Evolutionary conservation across 208 protist species (phyloP).

Genomic region (Trypanosoma scelopori): DNA sequence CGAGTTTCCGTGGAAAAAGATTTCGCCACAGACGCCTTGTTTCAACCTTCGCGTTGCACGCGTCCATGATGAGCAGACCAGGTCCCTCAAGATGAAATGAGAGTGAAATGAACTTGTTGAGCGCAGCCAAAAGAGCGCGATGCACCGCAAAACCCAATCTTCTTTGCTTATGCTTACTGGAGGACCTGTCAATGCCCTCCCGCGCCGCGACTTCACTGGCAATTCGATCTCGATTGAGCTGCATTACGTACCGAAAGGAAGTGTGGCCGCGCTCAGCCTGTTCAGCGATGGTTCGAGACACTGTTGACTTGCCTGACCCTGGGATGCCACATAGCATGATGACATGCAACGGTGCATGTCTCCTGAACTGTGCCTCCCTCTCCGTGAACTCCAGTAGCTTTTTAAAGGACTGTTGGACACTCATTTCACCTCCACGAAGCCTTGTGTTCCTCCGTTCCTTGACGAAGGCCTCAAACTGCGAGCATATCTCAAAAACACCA

Average conservation of each 20-base stretch:
- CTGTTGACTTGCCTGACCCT: slow-evolving; percentile 65
- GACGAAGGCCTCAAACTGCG: slow-evolving; percentile 41
- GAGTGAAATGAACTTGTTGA: slow-evolving; percentile 26
- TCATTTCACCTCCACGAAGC: slow-evolving; percentile 37
- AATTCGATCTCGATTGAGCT: slow-evolving; percentile 63
- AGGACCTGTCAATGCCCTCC: slow-evolving; percentile 36
- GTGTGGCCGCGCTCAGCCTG: slow-evolving; percentile 16
- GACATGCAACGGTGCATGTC: slow-evolving; percentile 39
- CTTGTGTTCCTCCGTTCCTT: slow-evolving; percentile 27
- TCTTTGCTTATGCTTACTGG: slow-evolving; percentile 79
- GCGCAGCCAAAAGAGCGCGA: slow-evolving; percentile 4
- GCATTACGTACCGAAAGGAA: slow-evolving; percentile 41
- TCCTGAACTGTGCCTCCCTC: slow-evolving; percentile 10
- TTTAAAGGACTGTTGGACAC: slow-evolving; percentile 41
- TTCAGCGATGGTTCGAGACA: slow-evolving; percentile 27
- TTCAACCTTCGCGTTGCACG: slow-evolving; percentile 56
- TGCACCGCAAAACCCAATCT: slow-evolving; percentile 28
- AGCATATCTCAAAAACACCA: slow-evolving; percentile 31
- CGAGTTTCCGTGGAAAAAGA: slow-evolving; percentile 13
- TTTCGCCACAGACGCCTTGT: slow-evolving; percentile 25
- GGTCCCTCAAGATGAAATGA: slow-evolving; percentile 40
- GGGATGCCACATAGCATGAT: slow-evolving; percentile 74
- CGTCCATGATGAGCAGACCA: slow-evolving; percentile 72
- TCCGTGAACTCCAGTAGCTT: slow-evolving; percentile 42
- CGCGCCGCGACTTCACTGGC: slow-evolving; percentile 28